Base-by-base conservation (phyloP, 345 rosid species). In the Laguncularia racemosa region DNA sequence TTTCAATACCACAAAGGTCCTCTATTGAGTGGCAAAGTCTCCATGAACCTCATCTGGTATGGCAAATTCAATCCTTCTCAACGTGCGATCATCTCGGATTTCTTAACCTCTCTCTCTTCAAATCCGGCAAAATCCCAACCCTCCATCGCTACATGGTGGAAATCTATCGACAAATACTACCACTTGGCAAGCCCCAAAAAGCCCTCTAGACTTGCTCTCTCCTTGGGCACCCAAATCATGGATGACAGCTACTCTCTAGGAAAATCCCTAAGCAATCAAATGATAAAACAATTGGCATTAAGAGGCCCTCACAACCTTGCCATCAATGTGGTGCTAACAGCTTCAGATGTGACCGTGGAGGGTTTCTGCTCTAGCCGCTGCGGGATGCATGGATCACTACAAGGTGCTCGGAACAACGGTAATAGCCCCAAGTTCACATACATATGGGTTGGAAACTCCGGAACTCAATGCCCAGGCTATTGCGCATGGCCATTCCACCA, bases 211-310 rank as follows among this genome's bases (percentile, higher is more conserved):
- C 74, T 71, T 44, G 66, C 82, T 52, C 69, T 85, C 45, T 56
- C 72, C 16, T 52, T 80, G 60, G 85, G 89, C 18, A 64, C 64
- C 16, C 89, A 84, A 21, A 69, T 84, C 48, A 21, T 71, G 12
- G 85, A 85, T 20, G 78, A 84, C 46, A 63, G 20, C 15, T 86
- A 71, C 66, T 73, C 91, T 12, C 61, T 89, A 0, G 95, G 96
- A 2, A 89, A 84, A 38, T 76, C 84, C 0, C 78, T 89, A 33
- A 70, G 78, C 1, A 67, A 72, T 64, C 50, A 59, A 18, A 74
- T 84, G 15, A 70, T 89, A 52, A 67, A 77, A 2, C 50, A 66
- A 47, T 52, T 89, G 64, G 96, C 91, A 5, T 76, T 84, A 0
- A 78, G 64, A 61, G 89, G 95, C 0, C 78, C 60, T 17, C 60